Conservation (phyloP, 352 stramenopile genomes). For the Blastocystis hominis region DNA sequence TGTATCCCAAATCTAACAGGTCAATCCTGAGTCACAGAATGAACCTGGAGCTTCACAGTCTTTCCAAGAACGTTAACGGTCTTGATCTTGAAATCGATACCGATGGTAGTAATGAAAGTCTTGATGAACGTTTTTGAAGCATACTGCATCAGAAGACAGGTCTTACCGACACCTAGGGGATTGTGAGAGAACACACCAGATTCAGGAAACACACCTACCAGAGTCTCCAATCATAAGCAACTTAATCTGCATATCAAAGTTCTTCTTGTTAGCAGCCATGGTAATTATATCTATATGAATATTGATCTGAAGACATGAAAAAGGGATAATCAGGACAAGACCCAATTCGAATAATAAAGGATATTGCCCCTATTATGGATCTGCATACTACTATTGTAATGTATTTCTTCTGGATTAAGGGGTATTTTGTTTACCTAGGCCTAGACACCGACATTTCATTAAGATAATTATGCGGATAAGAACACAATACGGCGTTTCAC, state of each 20-base stretch:
- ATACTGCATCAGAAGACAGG: constrained; percentile 74
- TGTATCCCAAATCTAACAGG: constrained; percentile 88
- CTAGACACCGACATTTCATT: too few species aligned
- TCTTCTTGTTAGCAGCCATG: constrained; percentile 79
- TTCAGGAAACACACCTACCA: constrained; percentile 65
- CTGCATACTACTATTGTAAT: not conserved
- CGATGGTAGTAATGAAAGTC: constrained; percentile 79
- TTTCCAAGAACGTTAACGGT: constrained; percentile 79
- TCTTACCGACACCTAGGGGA: constrained; percentile 71
- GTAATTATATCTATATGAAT: constrained; percentile 38
- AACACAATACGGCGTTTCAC: too few species aligned
- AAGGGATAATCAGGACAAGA: not conserved
- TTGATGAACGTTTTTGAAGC: constrained; percentile 74
- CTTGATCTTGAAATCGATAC: constrained; percentile 82
- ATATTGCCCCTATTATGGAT: not conserved
- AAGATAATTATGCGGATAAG: too few species aligned
- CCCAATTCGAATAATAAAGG: not conserved
- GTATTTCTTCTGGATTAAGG: too few species aligned
- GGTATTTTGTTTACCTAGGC: too few species aligned
- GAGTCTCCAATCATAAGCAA: constrained; percentile 91
- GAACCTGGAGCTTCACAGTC: constrained; percentile 85
- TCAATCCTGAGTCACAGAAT: not conserved
- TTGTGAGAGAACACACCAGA: not conserved
- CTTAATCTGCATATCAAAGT: constrained; percentile 93
- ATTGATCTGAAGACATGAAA: not conserved